Conservation (phyloP, 371 early-diverging fungal species). For the Zancudomyces culisetae region DNA sequence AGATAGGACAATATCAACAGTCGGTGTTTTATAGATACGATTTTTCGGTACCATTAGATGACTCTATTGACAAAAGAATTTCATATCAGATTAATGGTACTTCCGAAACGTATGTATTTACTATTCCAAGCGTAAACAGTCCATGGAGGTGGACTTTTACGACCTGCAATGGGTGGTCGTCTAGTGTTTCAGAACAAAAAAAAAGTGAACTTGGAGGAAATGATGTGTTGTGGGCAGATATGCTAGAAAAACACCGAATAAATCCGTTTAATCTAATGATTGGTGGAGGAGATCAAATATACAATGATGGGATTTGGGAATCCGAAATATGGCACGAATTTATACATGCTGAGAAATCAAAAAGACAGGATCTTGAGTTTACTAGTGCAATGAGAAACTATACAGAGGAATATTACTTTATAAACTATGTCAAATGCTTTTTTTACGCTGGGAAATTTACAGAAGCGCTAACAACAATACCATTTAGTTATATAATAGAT, state of each 20-base stretch:
- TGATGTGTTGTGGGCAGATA: conserved; percentile 46
- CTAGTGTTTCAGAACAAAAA: conserved; percentile 20
- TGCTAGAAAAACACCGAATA: conserved; percentile 32
- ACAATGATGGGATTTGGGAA: conserved; percentile 33
- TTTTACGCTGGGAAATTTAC: conserved; percentile 28
- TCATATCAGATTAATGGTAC: conserved; percentile 15
- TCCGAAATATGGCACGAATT: conserved; percentile 30
- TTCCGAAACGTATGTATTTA: conserved; percentile 11
- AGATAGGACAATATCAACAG: conserved; percentile 12
- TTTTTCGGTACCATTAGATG: conserved; percentile 18
- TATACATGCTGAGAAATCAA: conserved; percentile 24
- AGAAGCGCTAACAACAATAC: conserved; percentile 37
- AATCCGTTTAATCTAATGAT: conserved; percentile 46
- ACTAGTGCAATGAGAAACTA: conserved; percentile 27
- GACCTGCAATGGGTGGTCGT: conserved; percentile 38
- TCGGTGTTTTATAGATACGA: conserved; percentile 24
- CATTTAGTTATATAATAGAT: conserved; percentile 49
- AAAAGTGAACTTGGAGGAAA: conserved; percentile 28
- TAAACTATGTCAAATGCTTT: conserved; percentile 40
- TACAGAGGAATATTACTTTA: conserved; percentile 43
- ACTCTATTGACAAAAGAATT: neutral
- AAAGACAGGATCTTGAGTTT: conserved; percentile 17
- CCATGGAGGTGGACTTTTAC: conserved; percentile 31
- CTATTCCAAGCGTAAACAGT: conserved; percentile 16
- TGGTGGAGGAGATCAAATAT: conserved; percentile 63